Evolutionary conservation across 225 moss, liverwort and hornwort genomes (phyloP).

Genomic region (Sphagnum contortum): DNA sequence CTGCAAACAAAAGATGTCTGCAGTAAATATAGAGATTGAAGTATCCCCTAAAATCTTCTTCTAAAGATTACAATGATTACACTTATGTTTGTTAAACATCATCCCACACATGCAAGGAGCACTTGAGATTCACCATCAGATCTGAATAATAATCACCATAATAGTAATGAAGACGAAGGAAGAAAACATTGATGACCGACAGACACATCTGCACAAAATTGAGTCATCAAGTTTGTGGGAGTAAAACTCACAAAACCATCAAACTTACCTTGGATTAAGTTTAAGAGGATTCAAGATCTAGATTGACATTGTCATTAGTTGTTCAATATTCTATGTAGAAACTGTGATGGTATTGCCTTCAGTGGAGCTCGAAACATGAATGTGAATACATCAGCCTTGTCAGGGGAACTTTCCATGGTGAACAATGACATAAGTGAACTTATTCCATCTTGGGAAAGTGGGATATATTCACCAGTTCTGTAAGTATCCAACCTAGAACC

Average conservation of each 20-base stretch:
- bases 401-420: background rate
- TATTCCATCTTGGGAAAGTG: constrained; percentile 1
- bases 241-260: too few relatives aligned
- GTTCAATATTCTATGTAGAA: background rate
- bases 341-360: background rate
- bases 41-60: background rate
- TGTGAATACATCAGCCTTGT: background rate
- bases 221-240: too few relatives aligned
- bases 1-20: constrained; percentile 28
- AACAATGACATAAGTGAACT: background rate
- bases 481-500: background rate
- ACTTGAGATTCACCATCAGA: too few relatives aligned
- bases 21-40: background rate
- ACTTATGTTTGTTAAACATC: too few relatives aligned
- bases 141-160: too few relatives aligned
- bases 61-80: background rate
- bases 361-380: background rate
- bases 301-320: background rate
- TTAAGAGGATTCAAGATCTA: too few relatives aligned
- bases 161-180: too few relatives aligned
- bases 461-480: background rate
- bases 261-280: too few relatives aligned
- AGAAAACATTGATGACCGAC: too few relatives aligned
- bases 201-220: too few relatives aligned
- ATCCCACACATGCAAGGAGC: too few relatives aligned